A percentile compares a stretch with the other conserved stretches of the same genome.
These are phyloP conservation scores for Xylaria sp. DNA, from an alignment of 2,329 filamentous ascomycete species.

Conservation along the genomic window DNA sequence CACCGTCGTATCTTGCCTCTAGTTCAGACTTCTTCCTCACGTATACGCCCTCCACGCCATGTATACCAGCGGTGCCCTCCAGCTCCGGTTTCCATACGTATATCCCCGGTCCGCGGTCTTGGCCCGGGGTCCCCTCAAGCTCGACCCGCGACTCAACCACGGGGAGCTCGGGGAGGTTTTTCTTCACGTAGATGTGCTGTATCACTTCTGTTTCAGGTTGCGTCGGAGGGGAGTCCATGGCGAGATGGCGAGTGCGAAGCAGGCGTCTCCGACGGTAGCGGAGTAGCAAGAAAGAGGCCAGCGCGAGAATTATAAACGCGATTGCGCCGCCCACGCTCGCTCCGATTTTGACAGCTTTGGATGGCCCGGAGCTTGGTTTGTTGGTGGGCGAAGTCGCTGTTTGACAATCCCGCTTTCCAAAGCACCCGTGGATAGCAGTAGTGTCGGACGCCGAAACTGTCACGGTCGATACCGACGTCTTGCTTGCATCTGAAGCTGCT, in stretches of 20 bases:
- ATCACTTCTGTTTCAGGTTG: background rate
- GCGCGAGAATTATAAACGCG: background rate
- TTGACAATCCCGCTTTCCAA: background rate
- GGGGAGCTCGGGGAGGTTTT: background rate
- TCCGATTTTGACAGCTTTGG: background rate
- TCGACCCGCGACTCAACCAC: slow-evolving; percentile 4
- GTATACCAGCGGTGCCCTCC: slow-evolving; percentile 19
- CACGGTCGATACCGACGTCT: too few relatives aligned
- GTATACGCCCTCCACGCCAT: slow-evolving; percentile 4
- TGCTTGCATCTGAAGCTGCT: background rate
- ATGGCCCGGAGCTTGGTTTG: background rate
- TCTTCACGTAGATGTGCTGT: background rate
- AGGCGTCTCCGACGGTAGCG: slow-evolving; percentile 23
- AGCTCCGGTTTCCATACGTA: slow-evolving; percentile 32
- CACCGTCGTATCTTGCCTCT: slow-evolving; percentile 1
- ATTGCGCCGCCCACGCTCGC: background rate
- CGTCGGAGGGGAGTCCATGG: background rate
- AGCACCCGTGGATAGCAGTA: background rate
- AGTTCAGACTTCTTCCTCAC: slow-evolving; percentile 26
- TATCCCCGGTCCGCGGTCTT: slow-evolving; percentile 18
- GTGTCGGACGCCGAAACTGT: background rate
- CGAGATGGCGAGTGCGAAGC: background rate
- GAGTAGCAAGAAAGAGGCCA: slow-evolving; percentile 7
- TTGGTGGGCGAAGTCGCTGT: background rate
- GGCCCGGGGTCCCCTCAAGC: slow-evolving; percentile 14